These are phyloP conservation scores for Hypoxylon sp. DNA, from an alignment of 2,329 filamentous ascomycete species.

Conservation along the genomic window DNA sequence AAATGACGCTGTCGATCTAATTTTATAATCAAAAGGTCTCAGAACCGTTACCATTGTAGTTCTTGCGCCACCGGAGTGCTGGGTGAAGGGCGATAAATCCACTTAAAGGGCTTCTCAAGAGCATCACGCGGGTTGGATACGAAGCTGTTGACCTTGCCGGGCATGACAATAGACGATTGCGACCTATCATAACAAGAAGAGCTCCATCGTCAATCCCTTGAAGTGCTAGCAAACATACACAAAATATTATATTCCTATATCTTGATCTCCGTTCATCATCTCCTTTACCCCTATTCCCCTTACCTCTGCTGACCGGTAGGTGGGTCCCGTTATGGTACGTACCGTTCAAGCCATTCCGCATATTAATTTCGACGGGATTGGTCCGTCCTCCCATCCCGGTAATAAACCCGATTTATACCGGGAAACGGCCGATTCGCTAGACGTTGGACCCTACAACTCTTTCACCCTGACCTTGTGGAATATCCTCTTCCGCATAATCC, in stretches of 20 bases:
- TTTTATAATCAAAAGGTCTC: too few species aligned
- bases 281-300: not conserved
- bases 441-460: not conserved
- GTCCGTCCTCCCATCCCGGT: not conserved
- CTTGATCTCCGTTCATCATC: not conserved
- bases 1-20: too few species aligned
- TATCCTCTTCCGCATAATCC: not conserved
- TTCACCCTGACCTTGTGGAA: not conserved
- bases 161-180: too few species aligned
- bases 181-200: too few species aligned
- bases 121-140: too few species aligned
- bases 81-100: too few species aligned
- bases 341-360: not conserved
- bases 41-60: too few species aligned
- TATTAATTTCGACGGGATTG: not conserved
- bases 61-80: too few species aligned
- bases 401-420: conserved; percentile 9
- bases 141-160: too few species aligned
- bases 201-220: too few species aligned
- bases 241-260: not conserved
- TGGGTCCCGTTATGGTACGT: not conserved
- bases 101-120: too few species aligned
- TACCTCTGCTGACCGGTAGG: not conserved
- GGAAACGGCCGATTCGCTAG: conserved; percentile 8
- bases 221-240: too few species aligned